Evolutionary conservation across 768 basidiomycete genomes (phyloP).

Genomic region (Phylloporus arenicola): DNA sequence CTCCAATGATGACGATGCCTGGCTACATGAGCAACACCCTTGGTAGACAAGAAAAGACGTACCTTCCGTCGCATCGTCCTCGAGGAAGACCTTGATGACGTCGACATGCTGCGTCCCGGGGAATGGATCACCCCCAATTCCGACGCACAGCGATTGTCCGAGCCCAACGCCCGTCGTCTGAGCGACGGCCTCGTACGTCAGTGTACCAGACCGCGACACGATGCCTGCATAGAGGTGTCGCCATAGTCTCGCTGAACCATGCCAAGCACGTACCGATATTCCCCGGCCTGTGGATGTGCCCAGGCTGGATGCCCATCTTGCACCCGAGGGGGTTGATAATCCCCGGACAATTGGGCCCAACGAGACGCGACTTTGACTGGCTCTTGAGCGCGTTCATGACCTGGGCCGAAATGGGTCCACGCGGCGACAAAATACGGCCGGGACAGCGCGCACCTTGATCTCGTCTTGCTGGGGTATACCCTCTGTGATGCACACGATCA

Average conservation of each 20-base stretch:
- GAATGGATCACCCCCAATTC: slow-evolving; percentile 97
- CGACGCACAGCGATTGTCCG: slow-evolving; percentile 93
- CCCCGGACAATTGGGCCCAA: slow-evolving; percentile 98
- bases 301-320: slow-evolving; percentile 99
- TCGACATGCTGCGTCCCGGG: slow-evolving; percentile 94
- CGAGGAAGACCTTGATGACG: slow-evolving; percentile 92
- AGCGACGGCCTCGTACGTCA: slow-evolving; percentile 98
- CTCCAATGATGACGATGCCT: slow-evolving; percentile 98
- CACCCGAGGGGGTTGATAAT: slow-evolving; percentile 96
- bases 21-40: slow-evolving; percentile 3
- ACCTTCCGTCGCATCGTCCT: slow-evolving; percentile 93
- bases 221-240: slow-evolving; percentile 50
- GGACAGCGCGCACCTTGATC: slow-evolving; percentile 58
- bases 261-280: slow-evolving; percentile 67
- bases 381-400: slow-evolving; percentile 91
- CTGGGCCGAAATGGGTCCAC: slow-evolving; percentile 33
- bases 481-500: slow-evolving; percentile 98
- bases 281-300: slow-evolving; percentile 94
- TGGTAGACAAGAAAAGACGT: not conserved
- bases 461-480: slow-evolving; percentile 98
- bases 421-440: not conserved
- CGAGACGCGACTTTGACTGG: slow-evolving; percentile 91
- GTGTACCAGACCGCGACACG: slow-evolving; percentile 90
- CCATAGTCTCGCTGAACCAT: not conserved
- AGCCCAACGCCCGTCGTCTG: slow-evolving; percentile 95